A percentile compares a stretch with the other conserved stretches of the same genome.
Conservation (phyloP, 495 filamentous ascomycete genomes). For the Pyronema omphalodes region DNA sequence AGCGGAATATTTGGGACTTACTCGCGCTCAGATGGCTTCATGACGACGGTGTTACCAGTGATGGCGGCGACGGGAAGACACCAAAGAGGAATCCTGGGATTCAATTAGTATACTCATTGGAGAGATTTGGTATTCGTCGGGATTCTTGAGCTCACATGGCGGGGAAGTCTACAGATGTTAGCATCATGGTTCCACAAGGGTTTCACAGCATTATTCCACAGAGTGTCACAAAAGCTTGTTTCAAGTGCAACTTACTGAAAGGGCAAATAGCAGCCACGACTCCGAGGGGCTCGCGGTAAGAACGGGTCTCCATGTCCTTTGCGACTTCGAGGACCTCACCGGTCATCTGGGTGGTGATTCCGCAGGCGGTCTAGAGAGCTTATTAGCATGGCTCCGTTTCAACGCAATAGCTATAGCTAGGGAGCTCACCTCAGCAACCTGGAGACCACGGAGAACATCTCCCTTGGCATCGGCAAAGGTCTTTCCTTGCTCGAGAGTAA, state of each 20-base stretch:
- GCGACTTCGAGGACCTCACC: constrained; percentile 92
- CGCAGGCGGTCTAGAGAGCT: constrained; percentile 49
- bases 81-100: constrained; percentile 75
- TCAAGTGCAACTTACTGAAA: constrained; percentile 54
- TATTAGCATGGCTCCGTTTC: neutral
- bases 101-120: constrained; percentile 1
- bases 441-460: constrained; percentile 84
- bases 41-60: constrained; percentile 80
- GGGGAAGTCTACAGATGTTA: constrained; percentile 55
- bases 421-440: constrained; percentile 62
- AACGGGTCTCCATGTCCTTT: constrained; percentile 97
- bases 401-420: neutral
- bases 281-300: constrained; percentile 80
- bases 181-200: constrained; percentile 1
- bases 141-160: constrained; percentile 40
- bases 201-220: neutral
- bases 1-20: constrained; percentile 3
- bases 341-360: constrained; percentile 80
- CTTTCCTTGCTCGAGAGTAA: constrained; percentile 97
- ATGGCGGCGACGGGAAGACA: constrained; percentile 87
- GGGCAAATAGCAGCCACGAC: constrained; percentile 95
- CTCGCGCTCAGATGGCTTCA: constrained; percentile 96
- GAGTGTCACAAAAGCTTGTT: neutral
- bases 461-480: constrained; percentile 90
- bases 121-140: neutral